Evolutionary conservation across 805 yeast species (phyloP).

Genomic region (Candida mattraensis): DNA sequence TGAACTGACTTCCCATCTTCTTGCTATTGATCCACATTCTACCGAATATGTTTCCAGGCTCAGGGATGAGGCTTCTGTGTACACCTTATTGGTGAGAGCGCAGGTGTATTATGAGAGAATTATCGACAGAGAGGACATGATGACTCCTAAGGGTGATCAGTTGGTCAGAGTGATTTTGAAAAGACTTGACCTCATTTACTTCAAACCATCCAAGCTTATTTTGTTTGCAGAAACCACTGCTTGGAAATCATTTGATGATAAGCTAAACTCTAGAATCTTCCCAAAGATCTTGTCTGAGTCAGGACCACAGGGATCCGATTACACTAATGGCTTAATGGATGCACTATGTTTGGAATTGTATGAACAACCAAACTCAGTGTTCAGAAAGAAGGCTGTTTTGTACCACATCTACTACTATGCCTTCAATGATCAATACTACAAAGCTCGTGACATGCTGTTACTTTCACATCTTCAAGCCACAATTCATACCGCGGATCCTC

Average conservation of each 20-base stretch:
- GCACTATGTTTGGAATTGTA: constrained; percentile 64
- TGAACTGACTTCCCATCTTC: constrained; percentile 85
- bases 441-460: constrained; percentile 86
- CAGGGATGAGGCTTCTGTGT: constrained; percentile 79
- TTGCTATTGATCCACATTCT: constrained; percentile 91
- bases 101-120: constrained; percentile 81
- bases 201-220: constrained; percentile 80
- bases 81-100: constrained; percentile 74
- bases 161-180: constrained; percentile 74
- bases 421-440: constrained; percentile 75
- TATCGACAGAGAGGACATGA: constrained; percentile 42
- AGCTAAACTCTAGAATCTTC: constrained; percentile 35
- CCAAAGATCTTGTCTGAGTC: constrained; percentile 33
- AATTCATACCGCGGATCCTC: constrained; percentile 81
- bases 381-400: constrained; percentile 81
- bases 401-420: constrained; percentile 90
- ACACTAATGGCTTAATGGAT: constrained; percentile 60
- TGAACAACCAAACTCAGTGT: constrained; percentile 63
- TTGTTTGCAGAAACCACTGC: constrained; percentile 66
- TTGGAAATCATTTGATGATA: constrained; percentile 56
- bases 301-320: constrained; percentile 30
- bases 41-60: constrained; percentile 89
- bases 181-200: constrained; percentile 90
- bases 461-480: constrained; percentile 81
- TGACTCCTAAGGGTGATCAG: constrained; percentile 51